Percentiles rank a stretch among this genome's conserved stretches.
phyloP scores from a whole-genome alignment of 345 rosid genomes.

The Litchi chinensis region DNA sequence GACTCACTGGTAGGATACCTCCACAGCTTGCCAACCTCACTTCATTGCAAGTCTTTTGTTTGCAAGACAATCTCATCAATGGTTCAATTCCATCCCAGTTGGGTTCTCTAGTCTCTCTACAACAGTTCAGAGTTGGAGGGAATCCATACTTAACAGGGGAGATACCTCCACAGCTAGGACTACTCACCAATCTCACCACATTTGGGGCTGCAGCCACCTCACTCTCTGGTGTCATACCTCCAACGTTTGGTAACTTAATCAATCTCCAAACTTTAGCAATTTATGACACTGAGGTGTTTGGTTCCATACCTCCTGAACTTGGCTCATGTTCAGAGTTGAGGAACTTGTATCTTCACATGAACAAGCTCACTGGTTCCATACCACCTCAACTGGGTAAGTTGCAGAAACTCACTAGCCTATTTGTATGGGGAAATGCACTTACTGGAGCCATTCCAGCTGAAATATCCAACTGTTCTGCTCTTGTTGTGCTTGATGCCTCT shows the following conservation, averaged over 20 bases:
- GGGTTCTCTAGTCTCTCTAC: conserved; percentile 77
- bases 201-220: conserved; percentile 91
- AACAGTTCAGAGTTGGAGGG: conserved; percentile 83
- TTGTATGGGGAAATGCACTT: conserved; percentile 82
- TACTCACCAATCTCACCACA: conserved; percentile 78
- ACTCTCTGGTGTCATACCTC: conserved; percentile 81
- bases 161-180: conserved; percentile 75
- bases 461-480: conserved; percentile 87
- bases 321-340: conserved; percentile 76
- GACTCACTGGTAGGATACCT: conserved; percentile 67
- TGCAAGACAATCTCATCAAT: conserved; percentile 84
- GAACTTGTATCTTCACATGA: conserved; percentile 91
- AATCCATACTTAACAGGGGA: conserved; percentile 79
- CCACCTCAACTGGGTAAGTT: conserved; percentile 80
- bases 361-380: conserved; percentile 86
- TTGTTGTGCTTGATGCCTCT: conserved; percentile 88
- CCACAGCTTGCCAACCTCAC: conserved; percentile 65
- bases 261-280: conserved; percentile 86
- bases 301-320: conserved; percentile 79
- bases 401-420: conserved; percentile 89
- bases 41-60: conserved; percentile 72
- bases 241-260: conserved; percentile 77
- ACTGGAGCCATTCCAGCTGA: conserved; percentile 79
- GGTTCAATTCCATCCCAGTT: conserved; percentile 83
- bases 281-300: conserved; percentile 81